Percentiles rank a stretch among this genome's conserved stretches.
These are phyloP conservation scores for Croton setiger DNA, from an alignment of 441 rosid species.

Conservation along the genomic window DNA sequence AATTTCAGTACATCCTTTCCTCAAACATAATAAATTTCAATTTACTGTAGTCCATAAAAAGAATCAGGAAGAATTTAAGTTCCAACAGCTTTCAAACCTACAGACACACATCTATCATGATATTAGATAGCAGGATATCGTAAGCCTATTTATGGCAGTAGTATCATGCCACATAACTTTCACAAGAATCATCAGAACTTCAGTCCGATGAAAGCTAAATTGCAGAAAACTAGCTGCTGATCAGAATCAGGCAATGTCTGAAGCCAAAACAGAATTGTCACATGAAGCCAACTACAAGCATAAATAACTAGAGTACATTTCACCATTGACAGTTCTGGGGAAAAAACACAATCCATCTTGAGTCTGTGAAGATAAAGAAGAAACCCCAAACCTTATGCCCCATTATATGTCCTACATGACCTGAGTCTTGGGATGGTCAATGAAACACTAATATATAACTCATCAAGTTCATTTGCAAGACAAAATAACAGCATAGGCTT, in stretches of 20 bases:
- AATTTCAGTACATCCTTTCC: conserved; percentile 4
- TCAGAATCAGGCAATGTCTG: background rate
- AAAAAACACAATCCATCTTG: background rate
- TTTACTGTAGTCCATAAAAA: background rate
- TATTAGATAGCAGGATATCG: background rate
- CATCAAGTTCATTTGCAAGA: background rate
- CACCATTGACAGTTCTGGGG: background rate
- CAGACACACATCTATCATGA: background rate
- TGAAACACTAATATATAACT: background rate
- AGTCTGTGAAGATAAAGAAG: background rate
- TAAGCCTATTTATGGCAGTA: background rate
- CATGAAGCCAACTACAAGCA: background rate
- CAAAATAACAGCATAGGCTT: background rate
- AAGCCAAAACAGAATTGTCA: background rate
- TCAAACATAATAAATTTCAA: background rate
- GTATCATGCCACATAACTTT: background rate
- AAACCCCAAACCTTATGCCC: background rate
- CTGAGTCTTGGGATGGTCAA: background rate
- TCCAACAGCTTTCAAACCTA: background rate
- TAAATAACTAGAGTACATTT: background rate
- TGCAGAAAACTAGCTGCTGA: background rate
- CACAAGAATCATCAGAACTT: background rate
- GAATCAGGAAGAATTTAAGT: background rate
- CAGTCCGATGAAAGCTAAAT: background rate
- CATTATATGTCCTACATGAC: background rate